Evolutionary conservation across 257 asterid species (phyloP), one percentile per base, ranked within the genome.

Genomic region (Sherardia arvensis): DNA sequence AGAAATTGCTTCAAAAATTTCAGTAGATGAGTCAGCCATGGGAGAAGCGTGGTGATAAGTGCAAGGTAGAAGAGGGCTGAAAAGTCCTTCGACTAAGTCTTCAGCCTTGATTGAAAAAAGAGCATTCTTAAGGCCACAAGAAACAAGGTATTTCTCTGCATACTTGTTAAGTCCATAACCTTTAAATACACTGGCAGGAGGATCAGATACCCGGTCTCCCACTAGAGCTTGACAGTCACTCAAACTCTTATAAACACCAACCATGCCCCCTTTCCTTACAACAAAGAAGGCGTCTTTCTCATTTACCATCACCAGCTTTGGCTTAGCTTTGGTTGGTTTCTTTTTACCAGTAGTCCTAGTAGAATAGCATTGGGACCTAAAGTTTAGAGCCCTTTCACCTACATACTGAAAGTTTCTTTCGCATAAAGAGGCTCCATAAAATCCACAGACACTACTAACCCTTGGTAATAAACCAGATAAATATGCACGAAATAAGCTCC

Each of bases 191-290:
- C 98, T 89, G 59, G 81, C 98, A 34, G 98, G 95, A 79, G 97
- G 97, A 66, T 92, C 95, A 36, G 86, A 80, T 79, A 92, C 98
- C 84, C 96, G 88, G 61, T 88, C 72, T 76, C 96, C 98, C 59
- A 88, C 98, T 91, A 88, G 98, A 61, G 87, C 82, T 81, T 91
- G 98, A 66, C 96, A 91, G 71, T 91, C 98, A 71, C 88, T 88
- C 69, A 91, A 80, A 78, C 88, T 88, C 80, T 86, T 91, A 83
- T 86, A 91, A 28, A 91, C 83, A 67, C 98, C 98, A 51, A 88
- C 82, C 57, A 88, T 74, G 71, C 86, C 96, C 32, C 96, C 98
- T 79, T 91, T 91, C 74, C 95, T 91, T 45, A 86, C 95, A 70
- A 91, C 98, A 77, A 86, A 91, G 76, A 91, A 91, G 17, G 95